A percentile compares a stretch with the other conserved stretches of the same genome.
Evolutionary conservation across 1,284 basidiomycete genomes (phyloP).

Genomic region (Ceratorhiza oryzae-sativae): DNA sequence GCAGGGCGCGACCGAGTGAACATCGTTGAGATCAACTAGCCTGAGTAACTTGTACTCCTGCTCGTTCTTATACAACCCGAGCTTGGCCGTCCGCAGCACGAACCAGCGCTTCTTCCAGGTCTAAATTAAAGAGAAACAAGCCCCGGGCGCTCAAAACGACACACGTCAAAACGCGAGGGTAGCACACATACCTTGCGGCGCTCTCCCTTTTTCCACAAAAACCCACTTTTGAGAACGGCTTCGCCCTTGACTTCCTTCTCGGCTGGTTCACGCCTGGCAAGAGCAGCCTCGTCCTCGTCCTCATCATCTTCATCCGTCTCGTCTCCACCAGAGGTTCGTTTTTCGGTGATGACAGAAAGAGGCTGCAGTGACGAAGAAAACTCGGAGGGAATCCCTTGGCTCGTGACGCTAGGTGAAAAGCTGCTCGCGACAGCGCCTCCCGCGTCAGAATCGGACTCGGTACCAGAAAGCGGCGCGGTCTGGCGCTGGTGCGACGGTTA

Average conservation of each 20-base stretch:
- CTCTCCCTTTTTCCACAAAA: constrained; percentile 95
- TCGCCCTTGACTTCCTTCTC: constrained; percentile 59
- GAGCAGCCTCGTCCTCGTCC: constrained; percentile 58
- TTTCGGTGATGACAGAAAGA: constrained; percentile 76
- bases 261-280: constrained; percentile 53
- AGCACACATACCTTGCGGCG: constrained; percentile 80
- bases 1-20: constrained; percentile 90
- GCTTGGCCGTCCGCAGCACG: constrained; percentile 86
- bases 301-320: constrained; percentile 80
- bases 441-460: constrained; percentile 84
- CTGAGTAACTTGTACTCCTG: constrained; percentile 92
- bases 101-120: constrained; percentile 99
- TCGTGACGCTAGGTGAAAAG: constrained; percentile 29
- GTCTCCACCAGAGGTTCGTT: constrained; percentile 68
- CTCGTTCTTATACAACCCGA: constrained; percentile 97
- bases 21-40: constrained; percentile 85
- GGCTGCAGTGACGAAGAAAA: constrained; percentile 53
- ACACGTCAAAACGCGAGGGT: constrained; percentile 38
- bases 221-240: constrained; percentile 86
- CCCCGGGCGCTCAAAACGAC: constrained; percentile 21
- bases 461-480: constrained; percentile 60
- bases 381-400: constrained; percentile 32
- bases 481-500: constrained; percentile 13
- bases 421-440: constrained; percentile 61
- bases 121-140: constrained; percentile 54